phyloP scores from a whole-genome alignment of 1,284 basidiomycete genomes.

The Albatrellus sp. region DNA sequence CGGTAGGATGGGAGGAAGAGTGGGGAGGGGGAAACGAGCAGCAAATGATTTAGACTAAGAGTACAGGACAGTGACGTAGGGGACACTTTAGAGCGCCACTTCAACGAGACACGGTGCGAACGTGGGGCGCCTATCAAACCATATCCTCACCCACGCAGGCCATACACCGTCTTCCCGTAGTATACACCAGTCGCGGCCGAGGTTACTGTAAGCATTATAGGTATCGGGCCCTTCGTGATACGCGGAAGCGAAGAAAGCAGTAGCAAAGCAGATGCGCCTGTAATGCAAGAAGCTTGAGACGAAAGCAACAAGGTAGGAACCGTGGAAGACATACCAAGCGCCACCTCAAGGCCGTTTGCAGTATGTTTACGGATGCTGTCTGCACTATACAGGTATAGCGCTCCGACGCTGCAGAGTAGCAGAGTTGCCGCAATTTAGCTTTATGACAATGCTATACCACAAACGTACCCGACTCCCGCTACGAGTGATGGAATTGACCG shows the following conservation, averaged over 20 bases:
- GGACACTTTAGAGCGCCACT: no score
- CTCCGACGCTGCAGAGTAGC: conserved; percentile 44
- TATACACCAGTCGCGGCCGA: conserved; percentile 53
- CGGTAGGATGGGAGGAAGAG: no score
- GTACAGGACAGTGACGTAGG: no score
- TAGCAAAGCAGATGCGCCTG: conserved; percentile 69
- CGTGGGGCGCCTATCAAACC: no score
- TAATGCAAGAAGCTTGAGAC: not conserved
- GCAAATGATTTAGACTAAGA: no score
- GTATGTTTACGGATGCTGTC: conserved; percentile 63
- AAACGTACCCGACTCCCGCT: conserved; percentile 59
- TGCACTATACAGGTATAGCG: conserved; percentile 65
- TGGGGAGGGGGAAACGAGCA: no score
- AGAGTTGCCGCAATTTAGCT: not conserved
- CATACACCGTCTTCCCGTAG: conserved; percentile 57
- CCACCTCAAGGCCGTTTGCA: conserved; percentile 61
- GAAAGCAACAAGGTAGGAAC: not conserved
- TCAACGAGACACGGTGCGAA: no score
- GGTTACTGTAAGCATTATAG: conserved; percentile 51
- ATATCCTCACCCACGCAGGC: conserved; percentile 16
- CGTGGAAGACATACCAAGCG: conserved; percentile 43
- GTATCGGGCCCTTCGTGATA: conserved; percentile 65
- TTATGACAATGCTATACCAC: not conserved
- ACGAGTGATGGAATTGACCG: conserved; percentile 71
- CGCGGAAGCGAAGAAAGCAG: conserved; percentile 73